Evolutionary conservation across 139 green algal species (phyloP).

Genomic region (Coelastrella sp.): DNA sequence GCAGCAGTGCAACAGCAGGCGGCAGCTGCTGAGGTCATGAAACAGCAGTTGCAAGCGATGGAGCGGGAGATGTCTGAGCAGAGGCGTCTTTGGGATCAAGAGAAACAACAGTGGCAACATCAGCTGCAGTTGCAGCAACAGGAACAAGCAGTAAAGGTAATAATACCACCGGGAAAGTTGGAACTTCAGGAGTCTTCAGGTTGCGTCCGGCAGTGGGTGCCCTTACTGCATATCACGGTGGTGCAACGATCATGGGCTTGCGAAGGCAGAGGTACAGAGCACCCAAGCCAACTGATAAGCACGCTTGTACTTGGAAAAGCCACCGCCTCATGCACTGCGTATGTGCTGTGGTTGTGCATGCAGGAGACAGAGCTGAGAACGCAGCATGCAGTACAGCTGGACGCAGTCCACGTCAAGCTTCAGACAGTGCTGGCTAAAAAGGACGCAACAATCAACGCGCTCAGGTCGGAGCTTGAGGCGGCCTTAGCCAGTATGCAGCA

Average conservation of each 20-base stretch:
- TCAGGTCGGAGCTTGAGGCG: conserved; percentile 5
- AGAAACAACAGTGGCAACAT: conserved; percentile 25
- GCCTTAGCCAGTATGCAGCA: conserved; percentile 4
- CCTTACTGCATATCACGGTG: too few species aligned
- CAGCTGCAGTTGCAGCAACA: background rate
- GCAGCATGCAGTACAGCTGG: conserved; percentile 47
- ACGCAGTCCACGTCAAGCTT: conserved; percentile 35
- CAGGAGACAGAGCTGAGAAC: conserved; percentile 29
- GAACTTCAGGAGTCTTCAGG: too few species aligned
- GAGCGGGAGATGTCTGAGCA: conserved; percentile 18
- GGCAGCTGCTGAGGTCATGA: background rate
- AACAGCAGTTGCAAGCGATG: conserved; percentile 28
- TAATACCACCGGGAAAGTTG: background rate
- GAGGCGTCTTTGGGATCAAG: background rate
- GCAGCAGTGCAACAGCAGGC: background rate
- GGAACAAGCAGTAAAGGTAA: conserved; percentile 2
- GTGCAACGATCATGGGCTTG: too few species aligned
- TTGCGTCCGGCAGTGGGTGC: too few species aligned
- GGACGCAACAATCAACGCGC: background rate
- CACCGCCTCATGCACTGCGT: background rate
- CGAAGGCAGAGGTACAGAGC: too few species aligned
- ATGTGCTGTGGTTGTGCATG: background rate
- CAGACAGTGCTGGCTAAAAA: conserved; percentile 43
- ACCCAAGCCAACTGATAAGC: too few species aligned
- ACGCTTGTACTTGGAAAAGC: too few species aligned